These are phyloP conservation scores for Durotheca rogersii DNA, from an alignment of 495 filamentous ascomycete genomes.

Conservation along the genomic window DNA sequence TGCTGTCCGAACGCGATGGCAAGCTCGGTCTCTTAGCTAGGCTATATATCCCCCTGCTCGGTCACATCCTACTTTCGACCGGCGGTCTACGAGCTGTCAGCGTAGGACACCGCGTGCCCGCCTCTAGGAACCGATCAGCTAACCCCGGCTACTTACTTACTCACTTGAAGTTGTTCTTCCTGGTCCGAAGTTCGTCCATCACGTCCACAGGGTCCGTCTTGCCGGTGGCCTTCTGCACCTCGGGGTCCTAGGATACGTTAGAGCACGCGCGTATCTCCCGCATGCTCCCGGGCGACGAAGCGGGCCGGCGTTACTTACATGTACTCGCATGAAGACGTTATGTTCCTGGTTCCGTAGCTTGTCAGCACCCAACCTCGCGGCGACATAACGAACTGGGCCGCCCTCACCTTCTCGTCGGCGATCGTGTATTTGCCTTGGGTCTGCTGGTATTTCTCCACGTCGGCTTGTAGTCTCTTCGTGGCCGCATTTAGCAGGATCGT, in stretches of 20 bases:
- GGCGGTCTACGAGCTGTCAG: slow-evolving; percentile 24
- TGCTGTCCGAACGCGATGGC: no score
- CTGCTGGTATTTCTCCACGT: slow-evolving; percentile 76
- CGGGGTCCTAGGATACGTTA: slow-evolving; percentile 85
- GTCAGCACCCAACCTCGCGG: slow-evolving; percentile 5
- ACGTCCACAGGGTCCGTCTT: slow-evolving; percentile 81
- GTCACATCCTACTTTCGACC: slow-evolving; percentile 30
- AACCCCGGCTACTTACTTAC: slow-evolving; percentile 35
- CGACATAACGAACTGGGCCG: neutral
- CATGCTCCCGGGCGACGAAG: no score
- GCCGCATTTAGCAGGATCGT: slow-evolving; percentile 71
- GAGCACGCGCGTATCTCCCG: no score
- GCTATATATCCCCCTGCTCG: no score
- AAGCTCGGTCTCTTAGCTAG: no score
- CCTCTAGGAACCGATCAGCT: neutral
- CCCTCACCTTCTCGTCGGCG: slow-evolving; percentile 87
- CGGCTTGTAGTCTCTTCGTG: slow-evolving; percentile 72
- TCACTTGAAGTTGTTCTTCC: slow-evolving; percentile 88
- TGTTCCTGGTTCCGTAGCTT: slow-evolving; percentile 62
- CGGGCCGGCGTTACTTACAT: slow-evolving; percentile 54
- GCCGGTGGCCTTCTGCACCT: slow-evolving; percentile 80
- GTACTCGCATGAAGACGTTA: slow-evolving; percentile 93
- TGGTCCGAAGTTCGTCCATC: slow-evolving; percentile 80
- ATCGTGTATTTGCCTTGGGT: slow-evolving; percentile 98
- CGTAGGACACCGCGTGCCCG: neutral